Percentiles rank a stretch among this genome's conserved stretches.
These are phyloP conservation scores for Scleroderma citrinum DNA, from an alignment of 768 basidiomycete genomes.

Conservation along the genomic window DNA sequence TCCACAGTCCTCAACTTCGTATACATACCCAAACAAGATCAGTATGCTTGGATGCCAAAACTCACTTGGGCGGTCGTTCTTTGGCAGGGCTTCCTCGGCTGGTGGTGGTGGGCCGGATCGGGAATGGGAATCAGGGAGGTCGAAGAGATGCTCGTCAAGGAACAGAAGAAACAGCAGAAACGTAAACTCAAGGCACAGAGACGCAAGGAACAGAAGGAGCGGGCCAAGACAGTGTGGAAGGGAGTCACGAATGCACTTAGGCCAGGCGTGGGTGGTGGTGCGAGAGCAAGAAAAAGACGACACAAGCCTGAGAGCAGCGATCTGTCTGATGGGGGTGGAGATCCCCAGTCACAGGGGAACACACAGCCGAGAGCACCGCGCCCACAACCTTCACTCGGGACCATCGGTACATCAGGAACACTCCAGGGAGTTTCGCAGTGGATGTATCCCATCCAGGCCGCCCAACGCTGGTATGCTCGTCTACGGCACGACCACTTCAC, in stretches of 20 bases:
- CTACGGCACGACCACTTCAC: conserved; percentile 65
- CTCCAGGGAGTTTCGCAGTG: no score
- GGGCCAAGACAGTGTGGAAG: conserved; percentile 51
- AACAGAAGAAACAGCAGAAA: conserved; percentile 50
- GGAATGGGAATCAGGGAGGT: conserved; percentile 75
- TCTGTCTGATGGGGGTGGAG: no score
- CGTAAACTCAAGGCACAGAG: conserved; percentile 42
- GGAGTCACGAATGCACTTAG: conserved; percentile 51
- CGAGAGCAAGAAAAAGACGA: neutral
- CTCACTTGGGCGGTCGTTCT: conserved; percentile 88
- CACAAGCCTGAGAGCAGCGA: no score
- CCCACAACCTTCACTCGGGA: no score
- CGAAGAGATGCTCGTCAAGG: conserved; percentile 50
- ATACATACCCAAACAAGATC: conserved; percentile 77
- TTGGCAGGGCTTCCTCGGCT: conserved; percentile 96
- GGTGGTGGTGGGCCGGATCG: conserved; percentile 99
- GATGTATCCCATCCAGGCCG: conserved; percentile 19
- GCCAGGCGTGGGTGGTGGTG: neutral
- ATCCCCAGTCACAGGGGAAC: no score
- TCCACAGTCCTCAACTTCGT: conserved; percentile 85
- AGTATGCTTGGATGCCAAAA: conserved; percentile 87
- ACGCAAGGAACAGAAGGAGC: conserved; percentile 44
- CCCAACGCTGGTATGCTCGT: conserved; percentile 52
- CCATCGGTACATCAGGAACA: no score
- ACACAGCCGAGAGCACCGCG: no score